A percentile compares a stretch with the other conserved stretches of the same genome.
Evolutionary conservation across 345 rosid species (phyloP).

Genomic region (Rubroshorea leprosula): DNA sequence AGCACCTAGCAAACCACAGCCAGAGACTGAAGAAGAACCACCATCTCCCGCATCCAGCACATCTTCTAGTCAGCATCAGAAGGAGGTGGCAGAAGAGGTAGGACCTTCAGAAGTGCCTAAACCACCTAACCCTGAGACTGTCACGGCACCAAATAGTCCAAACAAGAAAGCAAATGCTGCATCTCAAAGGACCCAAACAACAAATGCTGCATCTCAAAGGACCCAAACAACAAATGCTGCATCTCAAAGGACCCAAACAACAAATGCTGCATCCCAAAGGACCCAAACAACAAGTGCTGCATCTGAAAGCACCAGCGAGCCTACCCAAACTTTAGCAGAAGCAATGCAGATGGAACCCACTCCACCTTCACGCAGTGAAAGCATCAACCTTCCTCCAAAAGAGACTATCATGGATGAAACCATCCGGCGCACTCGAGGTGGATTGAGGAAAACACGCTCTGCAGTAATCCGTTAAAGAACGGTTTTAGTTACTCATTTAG

Average conservation of each 20-base stretch:
- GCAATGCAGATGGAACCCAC: constrained; percentile 37
- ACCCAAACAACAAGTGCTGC: constrained; percentile 15
- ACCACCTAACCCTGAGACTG: constrained; percentile 27
- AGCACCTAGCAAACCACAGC: constrained; percentile 26
- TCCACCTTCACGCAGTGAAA: constrained; percentile 34
- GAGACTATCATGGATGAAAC: constrained; percentile 56
- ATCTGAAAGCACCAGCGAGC: constrained; percentile 31
- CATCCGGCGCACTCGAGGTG: constrained; percentile 31
- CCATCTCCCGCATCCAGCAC: constrained; percentile 65
- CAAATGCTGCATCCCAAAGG: neutral
- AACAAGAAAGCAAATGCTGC: neutral
- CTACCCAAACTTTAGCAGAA: constrained; percentile 36
- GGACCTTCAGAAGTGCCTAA: constrained; percentile 41
- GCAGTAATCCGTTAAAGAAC: constrained; percentile 22
- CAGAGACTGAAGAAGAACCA: constrained; percentile 55
- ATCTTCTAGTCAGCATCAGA: constrained; percentile 60
- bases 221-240: neutral
- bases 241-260: neutral
- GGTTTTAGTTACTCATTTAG: constrained; percentile 11
- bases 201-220: neutral
- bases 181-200: neutral
- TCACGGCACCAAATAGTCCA: constrained; percentile 15
- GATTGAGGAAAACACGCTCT: constrained; percentile 49
- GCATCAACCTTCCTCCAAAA: constrained; percentile 35
- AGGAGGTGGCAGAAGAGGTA: constrained; percentile 24